phyloP scores from a whole-genome alignment of 768 basidiomycete genomes.

The Tylopilus sp. region DNA sequence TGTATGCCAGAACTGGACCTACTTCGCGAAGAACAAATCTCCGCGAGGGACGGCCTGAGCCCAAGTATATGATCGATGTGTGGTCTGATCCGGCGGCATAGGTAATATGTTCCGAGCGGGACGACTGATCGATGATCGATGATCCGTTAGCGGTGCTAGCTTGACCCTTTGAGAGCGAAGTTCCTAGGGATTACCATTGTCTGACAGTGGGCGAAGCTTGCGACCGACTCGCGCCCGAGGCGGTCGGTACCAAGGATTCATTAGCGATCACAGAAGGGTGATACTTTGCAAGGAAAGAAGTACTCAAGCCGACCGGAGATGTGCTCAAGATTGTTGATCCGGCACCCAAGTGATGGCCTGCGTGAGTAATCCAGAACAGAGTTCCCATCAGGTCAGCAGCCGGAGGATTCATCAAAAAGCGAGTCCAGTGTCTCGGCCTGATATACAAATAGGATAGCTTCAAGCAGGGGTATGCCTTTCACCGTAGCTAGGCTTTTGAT shows the following conservation, averaged over 20 bases:
- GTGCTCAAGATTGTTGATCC: neutral
- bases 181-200: no score
- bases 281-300: neutral
- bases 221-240: no score
- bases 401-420: no score
- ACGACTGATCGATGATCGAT: no score
- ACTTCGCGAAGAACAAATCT: neutral
- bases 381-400: no score
- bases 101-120: neutral
- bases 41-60: conserved; percentile 16
- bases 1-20: neutral
- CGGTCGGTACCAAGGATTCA: neutral
- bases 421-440: no score
- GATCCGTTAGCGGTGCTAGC: no score
- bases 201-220: no score
- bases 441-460: neutral
- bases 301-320: neutral
- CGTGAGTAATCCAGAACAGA: no score
- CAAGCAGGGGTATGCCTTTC: neutral
- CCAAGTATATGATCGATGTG: neutral
- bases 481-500: conserved; percentile 7
- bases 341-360: neutral
- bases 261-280: neutral
- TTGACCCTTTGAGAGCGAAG: no score
- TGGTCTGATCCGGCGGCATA: neutral